phyloP scores from a whole-genome alignment of 2,329 filamentous ascomycete genomes.

The Talaromyces funiculosus region DNA sequence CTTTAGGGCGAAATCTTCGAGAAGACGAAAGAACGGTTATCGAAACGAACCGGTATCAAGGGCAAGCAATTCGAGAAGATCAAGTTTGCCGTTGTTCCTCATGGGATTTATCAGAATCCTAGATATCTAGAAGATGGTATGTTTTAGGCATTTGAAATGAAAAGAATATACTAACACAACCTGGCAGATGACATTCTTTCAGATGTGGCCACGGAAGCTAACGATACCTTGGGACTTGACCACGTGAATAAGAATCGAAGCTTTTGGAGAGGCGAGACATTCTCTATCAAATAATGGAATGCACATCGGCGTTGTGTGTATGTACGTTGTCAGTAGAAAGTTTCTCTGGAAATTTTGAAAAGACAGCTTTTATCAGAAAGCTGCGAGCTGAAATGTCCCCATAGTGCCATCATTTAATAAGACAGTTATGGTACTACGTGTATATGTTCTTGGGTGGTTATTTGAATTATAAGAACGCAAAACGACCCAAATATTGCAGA shows the following conservation, averaged over 20 bases:
- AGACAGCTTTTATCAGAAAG: background rate
- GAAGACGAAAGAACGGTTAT: slow-evolving; percentile 90
- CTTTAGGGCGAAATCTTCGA: slow-evolving; percentile 72
- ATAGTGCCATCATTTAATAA: background rate
- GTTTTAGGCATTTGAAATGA: slow-evolving; percentile 27
- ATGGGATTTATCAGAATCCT: slow-evolving; percentile 67
- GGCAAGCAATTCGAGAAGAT: slow-evolving; percentile 99
- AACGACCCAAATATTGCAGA: background rate
- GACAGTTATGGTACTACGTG: background rate
- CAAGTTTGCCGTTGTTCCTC: slow-evolving; percentile 79
- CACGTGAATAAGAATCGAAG: slow-evolving; percentile 57
- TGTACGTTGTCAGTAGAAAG: background rate
- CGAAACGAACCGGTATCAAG: slow-evolving; percentile 87
- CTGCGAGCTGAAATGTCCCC: background rate
- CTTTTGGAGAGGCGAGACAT: slow-evolving; percentile 58
- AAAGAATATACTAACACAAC: background rate
- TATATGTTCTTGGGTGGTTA: background rate
- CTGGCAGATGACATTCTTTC: slow-evolving; percentile 42
- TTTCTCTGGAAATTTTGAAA: background rate
- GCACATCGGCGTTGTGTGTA: slow-evolving; percentile 5
- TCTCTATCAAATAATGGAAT: slow-evolving; percentile 54
- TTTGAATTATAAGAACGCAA: background rate
- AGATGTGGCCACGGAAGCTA: slow-evolving; percentile 65
- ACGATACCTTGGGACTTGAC: slow-evolving; percentile 66
- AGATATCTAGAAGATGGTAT: slow-evolving; percentile 83